Evolutionary conservation across 768 basidiomycete species (phyloP), one percentile per base, ranked within the genome.

Genomic region (Exsudoporus frostii): DNA sequence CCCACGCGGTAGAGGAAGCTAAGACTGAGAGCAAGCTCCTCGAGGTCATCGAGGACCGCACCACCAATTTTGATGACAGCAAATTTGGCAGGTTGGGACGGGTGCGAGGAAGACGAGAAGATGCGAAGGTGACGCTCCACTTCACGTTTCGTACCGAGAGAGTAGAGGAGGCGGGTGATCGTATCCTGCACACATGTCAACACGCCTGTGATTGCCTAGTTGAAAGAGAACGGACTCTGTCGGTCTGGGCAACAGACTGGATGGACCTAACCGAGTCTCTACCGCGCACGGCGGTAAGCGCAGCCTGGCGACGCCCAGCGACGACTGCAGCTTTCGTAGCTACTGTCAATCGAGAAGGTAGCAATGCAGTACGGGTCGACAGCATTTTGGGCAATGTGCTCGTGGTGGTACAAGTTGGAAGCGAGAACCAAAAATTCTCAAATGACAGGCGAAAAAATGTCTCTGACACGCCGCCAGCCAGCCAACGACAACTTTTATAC

Each of bases 1-100:
- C 97, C 97, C 45, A 99, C 88, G 30, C 94, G 85, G 74, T 96
- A 96, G 54, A 99, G 78, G 78, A 98, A 99, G 73, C 92, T 95
- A 62, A 99, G 79, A 58, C 90, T 96, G 46, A 95, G 83, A 5
- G 95, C 94, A 43, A 99, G 85, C 59, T 98, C 95, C 57, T 98
- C 89, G 48, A 98, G 75, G 54, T 98, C 83, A 63, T 87, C 89
- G 7, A 99, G 79, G 39, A 98, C 95, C 8, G 92, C 96, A 43
- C 97, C 97, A 54, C 97, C 97, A 62, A 99, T 86, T 74, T 99
- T 99, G 79, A 99, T 87, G 54, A 99, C 97, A 36, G 93, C 94
- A 64, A 97, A 97, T 71, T 92, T 96, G 55, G 94, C 94, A 37
- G 92, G 90, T 54, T 92, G 85, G 15, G 90, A 85, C 3, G 88